Base-by-base conservation (phyloP, 2,329 filamentous ascomycete species). In the Fusarium mangiferae region DNA sequence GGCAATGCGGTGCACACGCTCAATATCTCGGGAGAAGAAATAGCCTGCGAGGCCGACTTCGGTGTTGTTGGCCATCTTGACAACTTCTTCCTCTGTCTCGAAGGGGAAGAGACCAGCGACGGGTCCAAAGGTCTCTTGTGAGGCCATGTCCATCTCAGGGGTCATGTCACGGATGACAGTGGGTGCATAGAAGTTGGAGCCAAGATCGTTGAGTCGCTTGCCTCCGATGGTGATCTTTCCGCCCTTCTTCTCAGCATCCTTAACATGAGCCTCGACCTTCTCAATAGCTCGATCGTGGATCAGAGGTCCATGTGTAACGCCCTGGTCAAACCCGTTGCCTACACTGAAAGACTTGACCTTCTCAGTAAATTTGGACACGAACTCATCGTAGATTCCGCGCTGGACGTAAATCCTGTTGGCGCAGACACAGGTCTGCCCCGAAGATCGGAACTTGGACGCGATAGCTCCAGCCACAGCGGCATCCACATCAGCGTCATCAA, bases 91-190 rank as follows among this genome's bases (percentile, higher is more conserved):
- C 84, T 98, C 96, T 0, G 92, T 94, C 52, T 94, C 89, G 80
- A 98, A 99, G 55, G 91, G 89, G 86, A 98, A 98, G 20, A 98
- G 84, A 1, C 93, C 96, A 0, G 95, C 96, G 1, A 98, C 93
- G 6, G 96, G 96, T 0, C 96, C 96, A 81, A 99, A 99, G 0
- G 96, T 99, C 86, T 99, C 96, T 83, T 98, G 96, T 4, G 86
- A 86, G 9, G 94, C 92, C 75, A 98, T 88, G 68, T 90, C 88
- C 96, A 98, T 98, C 46, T 95, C 91, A 66, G 88, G 86, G 17
- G 88, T 97, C 92, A 98, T 96, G 72, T 93, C 93, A 15, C 93
- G 92, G 69, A 99, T 90, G 46, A 98, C 93, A 0, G 96, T 98
- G 6, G 94, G 94, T 79, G 95, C 90, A 85, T 93, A 98, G 85